Evolutionary conservation across 179 eudicot genomes (phyloP).

Genomic region (Spergularia azorica): DNA sequence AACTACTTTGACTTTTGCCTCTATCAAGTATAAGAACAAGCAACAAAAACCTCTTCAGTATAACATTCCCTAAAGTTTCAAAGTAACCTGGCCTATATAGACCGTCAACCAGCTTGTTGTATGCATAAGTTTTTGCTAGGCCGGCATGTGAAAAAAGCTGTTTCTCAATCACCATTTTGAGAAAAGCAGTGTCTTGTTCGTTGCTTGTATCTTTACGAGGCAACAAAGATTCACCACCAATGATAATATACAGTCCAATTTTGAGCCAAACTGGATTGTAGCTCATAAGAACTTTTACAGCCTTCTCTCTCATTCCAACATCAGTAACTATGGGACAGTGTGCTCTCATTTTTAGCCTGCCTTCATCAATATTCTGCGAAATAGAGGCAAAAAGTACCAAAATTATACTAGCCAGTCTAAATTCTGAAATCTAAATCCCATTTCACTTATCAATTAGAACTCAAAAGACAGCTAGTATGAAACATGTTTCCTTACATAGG

Average conservation of each 20-base stretch:
- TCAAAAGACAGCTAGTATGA: no score
- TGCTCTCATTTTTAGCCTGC: conserved; percentile 87
- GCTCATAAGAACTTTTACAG: conserved; percentile 64
- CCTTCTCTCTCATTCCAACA: conserved; percentile 88
- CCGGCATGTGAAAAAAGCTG: conserved; percentile 78
- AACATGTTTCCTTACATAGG: not conserved
- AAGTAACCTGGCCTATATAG: conserved; percentile 92
- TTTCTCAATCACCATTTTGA: conserved; percentile 82
- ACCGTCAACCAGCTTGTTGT: conserved; percentile 93
- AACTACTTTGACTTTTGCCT: conserved; percentile 70
- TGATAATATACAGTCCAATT: conserved; percentile 72
- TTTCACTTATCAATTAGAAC: no score
- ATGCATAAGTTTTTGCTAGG: conserved; percentile 76
- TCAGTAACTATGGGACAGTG: conserved; percentile 93
- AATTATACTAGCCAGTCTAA: not conserved
- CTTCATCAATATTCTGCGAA: conserved; percentile 84
- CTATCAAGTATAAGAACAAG: conserved; percentile 87
- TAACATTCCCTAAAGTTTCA: conserved; percentile 72
- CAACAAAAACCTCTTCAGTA: conserved; percentile 83
- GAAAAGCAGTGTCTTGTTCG: conserved; percentile 74
- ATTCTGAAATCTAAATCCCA: not conserved
- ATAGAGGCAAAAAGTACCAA: not conserved
- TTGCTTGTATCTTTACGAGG: conserved; percentile 51
- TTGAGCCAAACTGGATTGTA: conserved; percentile 87
- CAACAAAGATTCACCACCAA: conserved; percentile 91